Percentiles rank a stretch among this genome's conserved stretches.
Conservation (phyloP, 257 asterid species). For the Rubia yunnanensis region DNA sequence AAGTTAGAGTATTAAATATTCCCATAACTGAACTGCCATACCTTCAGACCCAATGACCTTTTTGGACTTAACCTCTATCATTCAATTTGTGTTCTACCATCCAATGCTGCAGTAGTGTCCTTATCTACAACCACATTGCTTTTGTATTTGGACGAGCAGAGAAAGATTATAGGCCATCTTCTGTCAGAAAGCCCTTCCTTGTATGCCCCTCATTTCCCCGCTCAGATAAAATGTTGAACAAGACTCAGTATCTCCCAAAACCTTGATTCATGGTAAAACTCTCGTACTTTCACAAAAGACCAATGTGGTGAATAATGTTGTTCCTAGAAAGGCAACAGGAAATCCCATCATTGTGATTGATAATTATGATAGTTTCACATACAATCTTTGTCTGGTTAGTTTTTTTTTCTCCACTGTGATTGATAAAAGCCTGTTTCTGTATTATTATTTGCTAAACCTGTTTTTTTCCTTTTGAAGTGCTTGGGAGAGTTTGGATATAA, state of each 20-base stretch:
- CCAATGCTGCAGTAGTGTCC: neutral
- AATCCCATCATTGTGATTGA: slow-evolving; percentile 70
- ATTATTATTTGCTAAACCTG: neutral
- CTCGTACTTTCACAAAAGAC: slow-evolving; percentile 30
- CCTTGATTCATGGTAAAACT: neutral
- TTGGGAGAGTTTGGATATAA: slow-evolving; percentile 91
- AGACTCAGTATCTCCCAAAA: neutral
- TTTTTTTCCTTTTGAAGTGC: slow-evolving; percentile 41
- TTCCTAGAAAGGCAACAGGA: slow-evolving; percentile 5
- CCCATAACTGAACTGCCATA: too few relatives aligned
- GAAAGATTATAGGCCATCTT: neutral
- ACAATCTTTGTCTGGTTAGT: slow-evolving; percentile 86
- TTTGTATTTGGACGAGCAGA: too few relatives aligned
- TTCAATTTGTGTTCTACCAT: too few relatives aligned
- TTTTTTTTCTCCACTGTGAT: neutral
- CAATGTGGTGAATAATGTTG: slow-evolving; percentile 25
- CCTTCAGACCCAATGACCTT: too few relatives aligned
- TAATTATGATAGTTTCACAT: slow-evolving; percentile 95
- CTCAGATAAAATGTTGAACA: neutral
- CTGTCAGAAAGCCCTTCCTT: neutral
- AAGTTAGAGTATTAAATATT: too few relatives aligned
- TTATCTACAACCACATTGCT: neutral
- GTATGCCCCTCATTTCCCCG: neutral
- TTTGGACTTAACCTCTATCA: too few relatives aligned
- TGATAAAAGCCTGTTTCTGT: neutral